These are phyloP conservation scores for Hirschfeldia incana DNA, from an alignment of 345 rosid species.

Conservation along the genomic window DNA sequence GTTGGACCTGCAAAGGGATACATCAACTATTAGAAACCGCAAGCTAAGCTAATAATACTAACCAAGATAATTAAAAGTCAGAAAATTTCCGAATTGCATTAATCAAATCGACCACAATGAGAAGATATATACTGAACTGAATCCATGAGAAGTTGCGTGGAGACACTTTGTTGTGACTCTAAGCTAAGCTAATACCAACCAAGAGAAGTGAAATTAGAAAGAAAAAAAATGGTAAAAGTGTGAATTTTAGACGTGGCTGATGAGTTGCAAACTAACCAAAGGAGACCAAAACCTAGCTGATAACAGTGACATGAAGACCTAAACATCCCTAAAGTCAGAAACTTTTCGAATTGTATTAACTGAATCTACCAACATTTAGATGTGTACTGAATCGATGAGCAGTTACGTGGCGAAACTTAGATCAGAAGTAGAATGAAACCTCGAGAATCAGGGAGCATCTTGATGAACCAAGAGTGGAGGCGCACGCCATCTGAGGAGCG, in stretches of 20 bases:
- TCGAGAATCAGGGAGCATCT: conserved; percentile 71
- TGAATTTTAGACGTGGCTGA: too few species aligned
- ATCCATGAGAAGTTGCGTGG: not conserved
- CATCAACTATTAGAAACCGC: conserved; percentile 1
- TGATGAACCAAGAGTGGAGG: conserved; percentile 98
- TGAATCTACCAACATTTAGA: conserved; percentile 21
- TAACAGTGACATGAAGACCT: not conserved
- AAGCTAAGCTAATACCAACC: too few species aligned
- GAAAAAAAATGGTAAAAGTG: too few species aligned
- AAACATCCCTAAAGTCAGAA: conserved; percentile 12
- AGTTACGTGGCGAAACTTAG: not conserved
- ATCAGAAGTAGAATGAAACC: conserved; percentile 44
- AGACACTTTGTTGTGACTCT: too few species aligned
- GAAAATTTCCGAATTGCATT: conserved; percentile 8
- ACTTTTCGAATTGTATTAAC: conserved; percentile 24
- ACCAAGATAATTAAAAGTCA: not conserved
- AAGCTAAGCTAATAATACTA: conserved; percentile 13
- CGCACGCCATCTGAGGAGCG: conserved; percentile 86
- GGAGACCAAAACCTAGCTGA: too few species aligned
- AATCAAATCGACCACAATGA: conserved; percentile 28
- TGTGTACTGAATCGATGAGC: not conserved
- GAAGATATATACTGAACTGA: not conserved
- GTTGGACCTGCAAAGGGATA: conserved; percentile 83
- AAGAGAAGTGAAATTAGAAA: too few species aligned
- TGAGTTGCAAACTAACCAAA: too few species aligned